Evolutionary conservation across 805 yeast species (phyloP).

Genomic region (Pichia eremophila): DNA sequence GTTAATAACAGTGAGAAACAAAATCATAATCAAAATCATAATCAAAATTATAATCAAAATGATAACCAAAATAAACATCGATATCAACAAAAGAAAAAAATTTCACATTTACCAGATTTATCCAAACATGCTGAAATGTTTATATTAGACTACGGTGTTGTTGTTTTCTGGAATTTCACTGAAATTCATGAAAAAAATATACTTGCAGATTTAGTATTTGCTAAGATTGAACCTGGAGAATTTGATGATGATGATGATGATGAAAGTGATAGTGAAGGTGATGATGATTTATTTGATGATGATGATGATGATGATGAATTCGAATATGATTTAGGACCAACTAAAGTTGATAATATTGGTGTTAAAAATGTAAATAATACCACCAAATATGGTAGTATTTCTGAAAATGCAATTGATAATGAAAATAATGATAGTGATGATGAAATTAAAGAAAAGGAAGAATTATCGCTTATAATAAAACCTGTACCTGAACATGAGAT

Average conservation of each 20-base stretch:
- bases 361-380: neutral
- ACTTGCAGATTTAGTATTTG: slow-evolving; percentile 82
- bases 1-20: no score
- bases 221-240: slow-evolving; percentile 32
- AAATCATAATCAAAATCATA: neutral
- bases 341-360: neutral
- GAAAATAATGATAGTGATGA: slow-evolving; percentile 6
- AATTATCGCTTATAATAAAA: slow-evolving; percentile 44
- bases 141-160: slow-evolving; percentile 83
- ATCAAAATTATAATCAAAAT: neutral
- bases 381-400: neutral
- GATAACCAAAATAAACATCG: neutral
- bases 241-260: slow-evolving; percentile 35
- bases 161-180: slow-evolving; percentile 96
- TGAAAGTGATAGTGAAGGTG: slow-evolving; percentile 24
- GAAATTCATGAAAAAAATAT: slow-evolving; percentile 89
- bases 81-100: slow-evolving; percentile 9
- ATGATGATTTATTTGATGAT: slow-evolving; percentile 13
- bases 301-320: slow-evolving; percentile 1
- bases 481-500: slow-evolving; percentile 83
- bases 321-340: neutral
- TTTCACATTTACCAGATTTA: slow-evolving; percentile 31
- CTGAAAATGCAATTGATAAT: neutral
- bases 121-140: slow-evolving; percentile 79
- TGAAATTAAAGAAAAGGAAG: slow-evolving; percentile 7